These are phyloP conservation scores for Blastocystis sp. DNA, from an alignment of 352 stramenopile genomes.

Conservation along the genomic window DNA sequence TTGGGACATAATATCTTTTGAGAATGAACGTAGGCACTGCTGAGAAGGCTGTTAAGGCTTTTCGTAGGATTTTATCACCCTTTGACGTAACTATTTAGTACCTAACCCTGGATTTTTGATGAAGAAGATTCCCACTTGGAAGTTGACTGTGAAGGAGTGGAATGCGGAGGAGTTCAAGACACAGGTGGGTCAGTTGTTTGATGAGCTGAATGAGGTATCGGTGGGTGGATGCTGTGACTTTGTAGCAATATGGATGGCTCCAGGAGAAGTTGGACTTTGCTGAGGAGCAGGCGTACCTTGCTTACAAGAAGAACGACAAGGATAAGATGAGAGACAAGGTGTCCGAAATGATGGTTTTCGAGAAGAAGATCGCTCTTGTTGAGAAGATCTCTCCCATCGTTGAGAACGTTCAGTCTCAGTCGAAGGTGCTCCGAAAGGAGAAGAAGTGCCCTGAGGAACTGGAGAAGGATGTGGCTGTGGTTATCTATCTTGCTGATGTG, in stretches of 20 bases:
- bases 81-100: constrained; percentile 27
- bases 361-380: constrained; percentile 49
- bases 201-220: constrained; percentile 48
- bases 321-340: constrained; percentile 39
- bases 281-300: constrained; percentile 35
- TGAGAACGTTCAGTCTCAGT: constrained; percentile 12
- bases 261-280: constrained; percentile 48
- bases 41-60: constrained; percentile 56
- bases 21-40: constrained; percentile 38
- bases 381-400: constrained; percentile 43
- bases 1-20: background rate
- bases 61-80: background rate
- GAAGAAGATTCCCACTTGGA: constrained; percentile 58
- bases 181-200: constrained; percentile 8
- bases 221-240: background rate
- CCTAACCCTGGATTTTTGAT: constrained; percentile 29
- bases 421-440: constrained; percentile 27
- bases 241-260: constrained; percentile 52
- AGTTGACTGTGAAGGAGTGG: constrained; percentile 45
- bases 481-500: constrained; percentile 30
- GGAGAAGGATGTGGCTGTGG: background rate
- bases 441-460: constrained; percentile 59
- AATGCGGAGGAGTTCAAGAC: constrained; percentile 39
- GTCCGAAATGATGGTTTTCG: constrained; percentile 39
- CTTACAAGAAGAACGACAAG: constrained; percentile 55